Evolutionary conservation across 495 filamentous ascomycete species (phyloP).

Genomic region (Aspergillus taichungensis): DNA sequence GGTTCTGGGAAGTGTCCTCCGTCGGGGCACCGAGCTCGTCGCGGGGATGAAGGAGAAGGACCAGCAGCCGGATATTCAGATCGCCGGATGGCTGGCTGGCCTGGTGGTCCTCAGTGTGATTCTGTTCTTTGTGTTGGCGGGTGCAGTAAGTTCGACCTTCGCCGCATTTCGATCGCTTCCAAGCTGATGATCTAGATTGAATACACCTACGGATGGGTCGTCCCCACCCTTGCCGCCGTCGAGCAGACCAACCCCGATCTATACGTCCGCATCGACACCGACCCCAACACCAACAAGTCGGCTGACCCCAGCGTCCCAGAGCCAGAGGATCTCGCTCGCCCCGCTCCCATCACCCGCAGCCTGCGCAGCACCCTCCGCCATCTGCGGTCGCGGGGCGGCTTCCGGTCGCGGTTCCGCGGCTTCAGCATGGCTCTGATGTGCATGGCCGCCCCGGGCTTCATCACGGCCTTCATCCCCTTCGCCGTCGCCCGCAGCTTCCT

Average conservation of each 20-base stretch:
- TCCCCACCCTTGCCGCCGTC: constrained; percentile 51
- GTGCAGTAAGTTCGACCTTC: too few relatives aligned
- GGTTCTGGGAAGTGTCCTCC: constrained; percentile 17
- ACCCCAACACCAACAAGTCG: constrained; percentile 27
- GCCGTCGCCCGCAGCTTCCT: constrained; percentile 16
- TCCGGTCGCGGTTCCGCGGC: constrained; percentile 51
- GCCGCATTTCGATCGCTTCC: neutral
- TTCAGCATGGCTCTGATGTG: constrained; percentile 29
- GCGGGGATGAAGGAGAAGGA: constrained; percentile 5
- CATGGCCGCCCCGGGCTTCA: constrained; percentile 19
- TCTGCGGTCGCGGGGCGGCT: constrained; percentile 46
- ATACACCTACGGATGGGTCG: constrained; percentile 51
- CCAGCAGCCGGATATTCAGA: constrained; percentile 11
- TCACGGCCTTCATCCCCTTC: constrained; percentile 18
- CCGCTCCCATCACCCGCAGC: constrained; percentile 50
- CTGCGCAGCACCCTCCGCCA: constrained; percentile 49
- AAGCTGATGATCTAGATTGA: constrained; percentile 21
- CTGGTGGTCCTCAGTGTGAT: constrained; percentile 12
- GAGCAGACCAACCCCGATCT: constrained; percentile 53
- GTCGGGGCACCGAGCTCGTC: constrained; percentile 21
- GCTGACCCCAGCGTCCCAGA: constrained; percentile 26
- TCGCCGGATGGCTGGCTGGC: constrained; percentile 13
- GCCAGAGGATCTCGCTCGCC: constrained; percentile 7
- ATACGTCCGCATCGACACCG: constrained; percentile 38
- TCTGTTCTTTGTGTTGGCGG: constrained; percentile 10